These are phyloP conservation scores for Aspergillus coremiiformis DNA, from an alignment of 495 filamentous ascomycete genomes.

Conservation along the genomic window DNA sequence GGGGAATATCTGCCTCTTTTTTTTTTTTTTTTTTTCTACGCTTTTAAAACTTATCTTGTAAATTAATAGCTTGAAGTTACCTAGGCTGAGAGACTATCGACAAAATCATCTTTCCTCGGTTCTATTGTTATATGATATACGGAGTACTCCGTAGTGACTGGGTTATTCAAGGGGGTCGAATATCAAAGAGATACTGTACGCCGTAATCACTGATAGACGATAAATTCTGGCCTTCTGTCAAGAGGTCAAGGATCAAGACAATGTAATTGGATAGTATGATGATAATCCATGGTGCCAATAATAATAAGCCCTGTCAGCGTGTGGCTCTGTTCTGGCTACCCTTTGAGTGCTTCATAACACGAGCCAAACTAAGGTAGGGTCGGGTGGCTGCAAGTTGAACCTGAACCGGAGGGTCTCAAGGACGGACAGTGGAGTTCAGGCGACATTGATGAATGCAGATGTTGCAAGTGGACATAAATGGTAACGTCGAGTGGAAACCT, in stretches of 20 bases:
- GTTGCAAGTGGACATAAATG: neutral
- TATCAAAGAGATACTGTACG: neutral
- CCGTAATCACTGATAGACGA: neutral
- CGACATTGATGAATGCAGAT: neutral
- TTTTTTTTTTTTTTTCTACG: neutral
- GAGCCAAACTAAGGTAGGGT: neutral
- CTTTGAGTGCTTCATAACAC: neutral
- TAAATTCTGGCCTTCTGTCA: neutral
- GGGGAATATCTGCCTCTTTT: neutral
- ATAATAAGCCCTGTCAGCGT: constrained; percentile 1
- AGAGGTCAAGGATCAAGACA: neutral
- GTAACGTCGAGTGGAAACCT: neutral
- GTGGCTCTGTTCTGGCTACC: neutral
- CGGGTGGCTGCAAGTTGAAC: neutral
- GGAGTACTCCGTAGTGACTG: no score
- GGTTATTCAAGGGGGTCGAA: neutral
- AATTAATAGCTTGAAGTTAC: neutral
- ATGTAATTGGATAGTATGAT: neutral
- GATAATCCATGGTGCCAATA: neutral
- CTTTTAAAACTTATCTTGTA: neutral
- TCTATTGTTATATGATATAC: neutral
- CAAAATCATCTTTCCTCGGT: neutral
- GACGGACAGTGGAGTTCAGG: neutral
- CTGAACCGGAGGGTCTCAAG: neutral
- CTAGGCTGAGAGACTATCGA: neutral